Base-by-base conservation (phyloP, 148 eudicot genomes). In the Talinum fruticosum region DNA sequence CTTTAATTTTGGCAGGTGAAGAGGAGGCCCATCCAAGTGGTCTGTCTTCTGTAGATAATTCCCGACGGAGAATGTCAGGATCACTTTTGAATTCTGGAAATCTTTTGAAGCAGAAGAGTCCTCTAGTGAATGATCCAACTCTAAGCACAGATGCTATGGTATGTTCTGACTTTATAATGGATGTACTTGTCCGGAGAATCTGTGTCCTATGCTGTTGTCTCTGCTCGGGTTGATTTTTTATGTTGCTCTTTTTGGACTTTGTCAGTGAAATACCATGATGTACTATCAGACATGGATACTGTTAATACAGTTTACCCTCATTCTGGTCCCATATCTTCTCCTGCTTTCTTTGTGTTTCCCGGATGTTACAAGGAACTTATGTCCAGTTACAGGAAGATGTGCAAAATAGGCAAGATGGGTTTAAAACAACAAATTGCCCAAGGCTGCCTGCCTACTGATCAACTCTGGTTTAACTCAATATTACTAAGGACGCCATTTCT, bases 91-190 rank as follows among this genome's bases (percentile, higher is more conserved):
- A 86, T 82, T 76, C 87, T 51, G 92, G 92, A 84, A 89, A 64
- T 79, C 79, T 86, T 30, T 71, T 87, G 26, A 92, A 80, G 90
- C 91, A 92, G 85, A 95, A 89, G 86, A 86, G 86, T 80, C 91
- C 94, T 13, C 84, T 83, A 83, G 84, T 88, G 82, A 89, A 84
- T 84, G 94, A 90, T 83, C 85, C 89, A 79, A 62, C 85, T 62
- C 65, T 75, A 69, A 89, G 93, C 89, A 92, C 83, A 82, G 96
- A 94, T 76, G 83, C 88, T 78, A 83, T 72, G 90, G 97, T 90
- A 76, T 82, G 87, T 76, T 62, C 33, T 36, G 1, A 47, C 10
- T 54, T 18, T 15, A 23, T 36, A n/a, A 59, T 59, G 64, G 28
- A 59, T 59, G 28, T 59, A 24, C 64, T 59, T n/a, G 26, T 59